Conservation (phyloP, 345 rosid genomes). For the Clausena lansium region DNA sequence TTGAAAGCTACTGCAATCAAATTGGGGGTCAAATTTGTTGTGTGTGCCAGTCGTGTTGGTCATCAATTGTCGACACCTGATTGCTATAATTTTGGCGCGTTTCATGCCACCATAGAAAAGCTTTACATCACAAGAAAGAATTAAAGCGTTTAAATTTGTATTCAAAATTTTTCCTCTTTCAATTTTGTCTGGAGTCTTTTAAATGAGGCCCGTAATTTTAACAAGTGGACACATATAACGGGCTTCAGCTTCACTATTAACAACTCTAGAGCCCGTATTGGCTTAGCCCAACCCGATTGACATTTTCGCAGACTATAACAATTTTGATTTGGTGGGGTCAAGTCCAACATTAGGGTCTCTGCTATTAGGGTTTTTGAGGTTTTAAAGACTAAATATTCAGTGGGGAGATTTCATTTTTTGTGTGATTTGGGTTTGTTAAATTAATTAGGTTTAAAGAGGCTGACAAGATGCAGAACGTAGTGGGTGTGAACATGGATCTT, state of each 20-base stretch:
- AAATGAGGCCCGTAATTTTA: background rate
- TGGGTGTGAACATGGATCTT: conserved; percentile 39
- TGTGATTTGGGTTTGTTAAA: conserved; percentile 4
- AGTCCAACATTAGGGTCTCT: background rate
- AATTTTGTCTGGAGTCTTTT: background rate
- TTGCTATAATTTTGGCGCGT: conserved; percentile 8
- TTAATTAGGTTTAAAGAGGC: background rate
- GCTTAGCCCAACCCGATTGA: background rate
- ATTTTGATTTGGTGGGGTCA: background rate
- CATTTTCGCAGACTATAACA: background rate
- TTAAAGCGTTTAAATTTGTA: too few species aligned
- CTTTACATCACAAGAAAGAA: background rate
- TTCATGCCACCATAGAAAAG: background rate
- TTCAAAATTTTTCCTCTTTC: background rate
- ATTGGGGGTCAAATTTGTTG: background rate
- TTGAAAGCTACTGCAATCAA: background rate
- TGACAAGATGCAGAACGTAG: conserved; percentile 48
- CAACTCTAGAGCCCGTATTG: background rate
- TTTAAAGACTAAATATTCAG: background rate
- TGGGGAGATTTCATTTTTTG: background rate
- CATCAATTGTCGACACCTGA: background rate
- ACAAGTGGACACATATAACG: background rate
- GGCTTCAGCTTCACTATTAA: background rate
- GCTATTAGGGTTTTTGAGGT: conserved; percentile 4
- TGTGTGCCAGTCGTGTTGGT: background rate